Conservation (phyloP, 2,329 filamentous ascomycete genomes). For the Fusarium sp. region DNA sequence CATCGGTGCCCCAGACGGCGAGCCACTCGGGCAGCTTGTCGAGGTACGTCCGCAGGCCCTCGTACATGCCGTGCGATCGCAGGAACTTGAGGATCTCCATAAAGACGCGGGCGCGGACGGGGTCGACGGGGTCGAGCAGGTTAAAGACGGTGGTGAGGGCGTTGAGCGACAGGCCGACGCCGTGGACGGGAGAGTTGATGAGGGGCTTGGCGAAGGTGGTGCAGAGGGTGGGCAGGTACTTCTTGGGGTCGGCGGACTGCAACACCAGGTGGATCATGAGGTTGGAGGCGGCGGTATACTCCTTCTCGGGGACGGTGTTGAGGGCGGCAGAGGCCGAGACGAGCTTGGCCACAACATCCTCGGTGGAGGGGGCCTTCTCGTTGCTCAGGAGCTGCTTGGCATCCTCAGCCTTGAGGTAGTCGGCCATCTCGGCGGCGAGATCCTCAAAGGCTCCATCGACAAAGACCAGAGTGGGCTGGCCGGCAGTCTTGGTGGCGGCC, state of each 20-base stretch:
- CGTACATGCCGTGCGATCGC: constrained; percentile 79
- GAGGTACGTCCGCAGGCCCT: constrained; percentile 84
- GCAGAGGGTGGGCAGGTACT: constrained; percentile 89
- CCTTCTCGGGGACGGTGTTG: constrained; percentile 92
- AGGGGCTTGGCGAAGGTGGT: constrained; percentile 89
- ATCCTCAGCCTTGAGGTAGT: constrained; percentile 88
- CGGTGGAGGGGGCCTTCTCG: constrained; percentile 74
- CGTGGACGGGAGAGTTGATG: constrained; percentile 85
- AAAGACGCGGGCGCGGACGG: constrained; percentile 90
- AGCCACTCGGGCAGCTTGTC: constrained; percentile 87
- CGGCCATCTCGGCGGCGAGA: constrained; percentile 92
- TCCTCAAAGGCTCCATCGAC: constrained; percentile 96
- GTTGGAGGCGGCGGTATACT: constrained; percentile 96
- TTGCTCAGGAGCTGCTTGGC: constrained; percentile 79
- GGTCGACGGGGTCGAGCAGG: constrained; percentile 80
- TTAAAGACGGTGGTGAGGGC: constrained; percentile 98
- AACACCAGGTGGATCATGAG: constrained; percentile 93
- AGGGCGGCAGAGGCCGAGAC: constrained; percentile 81
- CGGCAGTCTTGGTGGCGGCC: constrained; percentile 52
- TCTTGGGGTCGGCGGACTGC: constrained; percentile 85
- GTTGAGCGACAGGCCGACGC: constrained; percentile 85
- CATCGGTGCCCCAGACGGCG: constrained; percentile 81
- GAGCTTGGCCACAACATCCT: constrained; percentile 89
- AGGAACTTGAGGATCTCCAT: constrained; percentile 88
- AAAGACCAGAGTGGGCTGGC: constrained; percentile 71